phyloP scores from a whole-genome alignment of 495 filamentous ascomycete species.

The Lophiotrema nucula region DNA sequence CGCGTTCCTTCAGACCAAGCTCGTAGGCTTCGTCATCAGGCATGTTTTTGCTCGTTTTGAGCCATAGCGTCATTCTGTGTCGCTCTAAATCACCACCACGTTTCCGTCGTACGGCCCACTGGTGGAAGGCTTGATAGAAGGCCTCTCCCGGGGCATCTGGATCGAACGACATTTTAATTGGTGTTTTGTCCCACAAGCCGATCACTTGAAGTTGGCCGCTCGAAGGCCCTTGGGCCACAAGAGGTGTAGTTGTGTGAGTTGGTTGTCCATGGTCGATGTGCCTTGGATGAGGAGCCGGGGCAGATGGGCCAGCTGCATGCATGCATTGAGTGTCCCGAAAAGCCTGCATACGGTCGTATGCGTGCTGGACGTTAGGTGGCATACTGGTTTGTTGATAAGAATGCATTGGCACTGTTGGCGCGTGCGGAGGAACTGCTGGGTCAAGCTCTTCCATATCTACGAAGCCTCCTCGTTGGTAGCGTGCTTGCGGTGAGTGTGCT shows the following conservation, averaged over 20 bases:
- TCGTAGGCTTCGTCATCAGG: conserved; percentile 5
- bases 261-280: background rate
- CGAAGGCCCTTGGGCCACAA: background rate
- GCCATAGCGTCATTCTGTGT: conserved; percentile 6
- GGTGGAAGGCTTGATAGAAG: conserved; percentile 10
- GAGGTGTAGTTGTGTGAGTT: conserved; percentile 5
- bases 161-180: conserved; percentile 7
- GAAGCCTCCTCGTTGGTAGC: conserved; percentile 4
- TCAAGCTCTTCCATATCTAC: conserved; percentile 3
- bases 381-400: background rate
- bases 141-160: conserved; percentile 8
- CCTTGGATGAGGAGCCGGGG: conserved; percentile 2
- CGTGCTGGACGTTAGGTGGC: background rate
- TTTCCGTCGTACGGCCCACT: conserved; percentile 6
- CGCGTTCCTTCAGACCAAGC: background rate
- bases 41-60: conserved; percentile 1
- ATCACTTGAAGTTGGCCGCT: conserved; percentile 2
- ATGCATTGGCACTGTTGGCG: background rate
- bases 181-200: conserved; percentile 6
- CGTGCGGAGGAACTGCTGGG: background rate
- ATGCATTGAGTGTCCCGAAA: background rate
- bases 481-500: background rate
- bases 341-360: background rate
- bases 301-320: background rate
- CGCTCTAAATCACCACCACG: conserved; percentile 4